Conservation (phyloP, 176 grass and related monocot genomes). For the Dendrocalamus sinicus region DNA sequence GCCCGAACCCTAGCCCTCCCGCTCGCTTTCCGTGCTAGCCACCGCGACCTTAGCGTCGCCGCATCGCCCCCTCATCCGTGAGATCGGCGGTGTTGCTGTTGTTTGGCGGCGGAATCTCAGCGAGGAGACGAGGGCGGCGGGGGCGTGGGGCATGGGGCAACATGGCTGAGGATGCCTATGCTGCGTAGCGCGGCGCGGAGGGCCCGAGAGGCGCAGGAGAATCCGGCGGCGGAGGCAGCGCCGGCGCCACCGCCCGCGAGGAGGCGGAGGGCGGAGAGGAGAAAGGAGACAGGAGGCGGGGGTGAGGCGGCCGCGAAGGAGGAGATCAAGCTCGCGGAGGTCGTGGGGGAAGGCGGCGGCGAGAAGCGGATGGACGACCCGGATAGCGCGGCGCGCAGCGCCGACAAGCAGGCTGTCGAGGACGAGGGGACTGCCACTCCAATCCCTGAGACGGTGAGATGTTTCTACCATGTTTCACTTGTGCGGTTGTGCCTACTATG, state of each 20-base stretch:
- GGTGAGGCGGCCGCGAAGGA: constrained; percentile 26
- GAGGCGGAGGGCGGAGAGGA: constrained; percentile 52
- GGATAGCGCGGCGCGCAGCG: constrained; percentile 66
- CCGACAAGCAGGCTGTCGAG: constrained; percentile 59
- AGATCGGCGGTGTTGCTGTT: constrained; percentile 45
- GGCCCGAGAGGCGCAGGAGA: constrained; percentile 72
- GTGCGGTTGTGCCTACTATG: neutral
- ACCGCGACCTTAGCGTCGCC: constrained; percentile 25
- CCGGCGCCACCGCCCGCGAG: constrained; percentile 45
- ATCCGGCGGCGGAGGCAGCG: constrained; percentile 35
- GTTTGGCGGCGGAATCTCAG: constrained; percentile 45
- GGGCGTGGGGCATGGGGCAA: constrained; percentile 39
- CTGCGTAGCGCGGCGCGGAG: constrained; percentile 65
- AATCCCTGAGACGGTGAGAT: constrained; percentile 79
- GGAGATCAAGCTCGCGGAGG: constrained; percentile 55
- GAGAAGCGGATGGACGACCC: constrained; percentile 66
- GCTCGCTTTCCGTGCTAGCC: constrained; percentile 31
- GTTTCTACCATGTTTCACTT: constrained; percentile 21
- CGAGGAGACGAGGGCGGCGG: constrained; percentile 8
- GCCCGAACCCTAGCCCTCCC: constrained; percentile 50
- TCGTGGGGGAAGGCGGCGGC: constrained; percentile 35
- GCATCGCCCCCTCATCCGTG: constrained; percentile 26
- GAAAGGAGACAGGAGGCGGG: constrained; percentile 30
- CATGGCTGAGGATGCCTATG: constrained; percentile 84
- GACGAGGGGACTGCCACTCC: constrained; percentile 69